These are phyloP conservation scores for Sindora glabra DNA, from an alignment of 306 rosid genomes.

Conservation along the genomic window DNA sequence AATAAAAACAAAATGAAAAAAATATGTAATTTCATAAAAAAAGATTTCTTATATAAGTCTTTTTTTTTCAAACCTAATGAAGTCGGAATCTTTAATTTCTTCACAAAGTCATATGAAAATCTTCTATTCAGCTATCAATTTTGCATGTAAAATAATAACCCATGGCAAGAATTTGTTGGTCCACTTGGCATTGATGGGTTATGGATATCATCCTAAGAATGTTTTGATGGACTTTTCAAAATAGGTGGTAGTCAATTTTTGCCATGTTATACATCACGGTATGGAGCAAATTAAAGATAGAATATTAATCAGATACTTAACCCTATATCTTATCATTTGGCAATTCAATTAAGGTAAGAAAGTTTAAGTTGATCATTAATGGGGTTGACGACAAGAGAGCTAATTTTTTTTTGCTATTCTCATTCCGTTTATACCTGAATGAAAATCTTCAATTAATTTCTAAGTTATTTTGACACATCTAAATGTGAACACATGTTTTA, in stretches of 20 bases:
- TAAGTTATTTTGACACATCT: too few species aligned
- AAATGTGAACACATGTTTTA: too few species aligned
- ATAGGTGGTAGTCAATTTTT: not conserved
- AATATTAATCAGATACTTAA: not conserved
- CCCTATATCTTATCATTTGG: slow-evolving; percentile 6
- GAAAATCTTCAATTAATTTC: too few species aligned
- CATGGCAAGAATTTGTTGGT: not conserved
- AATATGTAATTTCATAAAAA: too few species aligned
- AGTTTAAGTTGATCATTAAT: not conserved
- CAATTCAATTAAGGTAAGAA: not conserved
- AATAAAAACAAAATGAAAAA: too few species aligned
- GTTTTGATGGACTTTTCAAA: not conserved
- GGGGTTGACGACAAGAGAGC: not conserved
- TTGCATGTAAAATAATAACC: too few species aligned
- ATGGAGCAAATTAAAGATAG: slow-evolving; percentile 5
- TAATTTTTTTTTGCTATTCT: not conserved
- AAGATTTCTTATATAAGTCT: too few species aligned
- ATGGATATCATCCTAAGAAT: not conserved
- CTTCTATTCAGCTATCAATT: too few species aligned
- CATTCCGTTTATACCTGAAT: too few species aligned
- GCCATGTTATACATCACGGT: not conserved
- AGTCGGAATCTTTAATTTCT: too few species aligned
- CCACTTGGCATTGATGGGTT: not conserved
- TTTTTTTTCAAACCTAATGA: too few species aligned
- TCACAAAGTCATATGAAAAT: too few species aligned